Conservation (phyloP, 1,139 yeast genomes). For the Eremothecium cymbalariae region DNA sequence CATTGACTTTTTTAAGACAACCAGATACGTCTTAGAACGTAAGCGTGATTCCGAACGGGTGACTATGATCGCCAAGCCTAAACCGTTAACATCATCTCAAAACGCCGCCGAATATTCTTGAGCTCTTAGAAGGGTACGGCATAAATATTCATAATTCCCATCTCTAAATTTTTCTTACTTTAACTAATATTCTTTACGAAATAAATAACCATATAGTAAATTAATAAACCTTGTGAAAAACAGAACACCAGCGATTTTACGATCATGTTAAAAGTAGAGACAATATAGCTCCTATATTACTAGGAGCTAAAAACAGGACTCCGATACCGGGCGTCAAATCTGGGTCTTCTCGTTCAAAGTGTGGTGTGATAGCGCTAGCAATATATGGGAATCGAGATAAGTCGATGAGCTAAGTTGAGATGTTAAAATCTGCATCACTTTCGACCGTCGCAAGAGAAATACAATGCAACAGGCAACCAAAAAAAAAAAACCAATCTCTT, state of each 20-base stretch:
- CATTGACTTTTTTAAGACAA: conserved; percentile 23
- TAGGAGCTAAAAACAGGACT: conserved; percentile 7
- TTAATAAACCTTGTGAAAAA: too few species aligned
- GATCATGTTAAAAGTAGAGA: too few species aligned
- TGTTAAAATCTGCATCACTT: not conserved
- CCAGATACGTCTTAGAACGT: conserved; percentile 14
- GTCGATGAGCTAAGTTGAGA: not conserved
- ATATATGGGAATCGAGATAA: conserved; percentile 12
- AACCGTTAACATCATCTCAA: too few species aligned
- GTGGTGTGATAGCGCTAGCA: conserved; percentile 19
- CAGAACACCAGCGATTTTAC: too few species aligned
- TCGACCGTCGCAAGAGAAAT: not conserved
- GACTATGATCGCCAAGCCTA: too few species aligned
- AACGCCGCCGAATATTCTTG: too few species aligned
- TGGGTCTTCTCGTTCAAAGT: conserved; percentile 21
- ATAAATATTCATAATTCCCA: too few species aligned
- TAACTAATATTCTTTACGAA: too few species aligned
- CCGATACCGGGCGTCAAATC: conserved; percentile 22
- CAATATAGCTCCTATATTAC: too few species aligned
- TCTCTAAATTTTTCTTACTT: too few species aligned
- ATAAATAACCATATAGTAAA: too few species aligned
- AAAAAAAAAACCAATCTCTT: not conserved
- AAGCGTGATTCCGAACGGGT: conserved; percentile 10
- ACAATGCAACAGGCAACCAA: not conserved
- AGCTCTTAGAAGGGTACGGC: too few species aligned